These are phyloP conservation scores for Annona squamosa DNA, from an alignment of 164 flowering plant genomes.

Conservation along the genomic window DNA sequence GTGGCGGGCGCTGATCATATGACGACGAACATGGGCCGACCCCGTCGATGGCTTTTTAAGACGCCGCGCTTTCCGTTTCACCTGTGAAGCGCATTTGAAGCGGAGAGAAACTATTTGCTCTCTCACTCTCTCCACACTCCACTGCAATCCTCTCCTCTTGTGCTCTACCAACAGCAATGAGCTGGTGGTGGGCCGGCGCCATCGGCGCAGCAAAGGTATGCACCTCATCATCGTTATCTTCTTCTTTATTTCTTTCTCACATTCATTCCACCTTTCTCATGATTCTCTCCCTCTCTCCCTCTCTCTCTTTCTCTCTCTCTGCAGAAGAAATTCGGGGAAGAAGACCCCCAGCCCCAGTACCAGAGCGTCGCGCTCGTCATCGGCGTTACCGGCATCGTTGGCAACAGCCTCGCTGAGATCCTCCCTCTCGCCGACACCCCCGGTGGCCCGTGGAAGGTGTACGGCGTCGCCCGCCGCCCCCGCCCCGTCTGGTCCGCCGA, in stretches of 20 bases:
- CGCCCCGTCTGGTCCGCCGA: constrained; percentile 56
- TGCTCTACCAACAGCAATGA: constrained; percentile 23
- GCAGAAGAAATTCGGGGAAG: constrained; percentile 58
- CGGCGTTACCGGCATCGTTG: constrained; percentile 82
- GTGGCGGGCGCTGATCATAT: too few species aligned
- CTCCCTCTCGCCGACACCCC: constrained; percentile 79
- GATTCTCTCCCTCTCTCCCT: neutral
- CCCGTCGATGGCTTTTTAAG: too few species aligned
- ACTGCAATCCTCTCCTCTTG: too few species aligned
- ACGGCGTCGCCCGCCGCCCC: constrained; percentile 70
- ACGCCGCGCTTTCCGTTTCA: too few species aligned
- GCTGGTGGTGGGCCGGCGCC: constrained; percentile 83
- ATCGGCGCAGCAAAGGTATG: constrained; percentile 59
- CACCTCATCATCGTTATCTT: too few species aligned
- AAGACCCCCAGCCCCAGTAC: constrained; percentile 29
- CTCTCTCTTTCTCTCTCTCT: neutral
- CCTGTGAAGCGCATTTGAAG: too few species aligned
- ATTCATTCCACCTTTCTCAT: neutral
- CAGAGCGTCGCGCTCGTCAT: constrained; percentile 60
- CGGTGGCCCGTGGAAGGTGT: constrained; percentile 87
- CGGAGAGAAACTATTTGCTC: too few species aligned
- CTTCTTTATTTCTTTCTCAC: neutral
- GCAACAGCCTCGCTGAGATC: constrained; percentile 80
- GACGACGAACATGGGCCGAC: neutral
- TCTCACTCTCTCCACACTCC: too few species aligned